Percentiles rank a stretch among this genome's conserved stretches.
phyloP scores from a whole-genome alignment of 1,284 basidiomycete species.

The Mycosarcoma maydis region DNA sequence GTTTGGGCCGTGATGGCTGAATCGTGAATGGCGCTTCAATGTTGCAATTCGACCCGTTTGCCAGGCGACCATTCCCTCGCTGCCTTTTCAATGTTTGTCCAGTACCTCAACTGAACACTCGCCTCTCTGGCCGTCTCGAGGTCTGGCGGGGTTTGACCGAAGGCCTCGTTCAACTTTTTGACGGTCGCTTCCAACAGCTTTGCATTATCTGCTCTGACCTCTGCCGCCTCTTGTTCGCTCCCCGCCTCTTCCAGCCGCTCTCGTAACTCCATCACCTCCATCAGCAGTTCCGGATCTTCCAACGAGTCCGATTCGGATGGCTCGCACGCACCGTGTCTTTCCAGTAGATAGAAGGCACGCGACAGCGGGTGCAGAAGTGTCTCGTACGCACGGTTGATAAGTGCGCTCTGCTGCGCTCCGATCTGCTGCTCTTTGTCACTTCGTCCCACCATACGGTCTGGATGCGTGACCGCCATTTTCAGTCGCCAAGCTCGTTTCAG shows the following conservation, averaged over 20 bases:
- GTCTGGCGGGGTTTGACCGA: conserved; percentile 40
- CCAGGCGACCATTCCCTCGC: conserved; percentile 62
- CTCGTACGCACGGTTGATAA: conserved; percentile 65
- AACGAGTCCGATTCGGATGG: conserved; percentile 55
- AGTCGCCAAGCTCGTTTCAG: conserved; percentile 60
- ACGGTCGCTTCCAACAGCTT: conserved; percentile 40
- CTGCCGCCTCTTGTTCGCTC: conserved; percentile 51
- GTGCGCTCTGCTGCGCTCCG: conserved; percentile 59
- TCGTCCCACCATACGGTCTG: conserved; percentile 59
- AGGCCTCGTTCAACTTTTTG: conserved; percentile 43
- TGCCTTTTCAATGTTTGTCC: conserved; percentile 64
- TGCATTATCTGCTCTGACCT: conserved; percentile 46
- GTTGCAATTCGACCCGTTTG: conserved; percentile 56
- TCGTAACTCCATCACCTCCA: conserved; percentile 64
- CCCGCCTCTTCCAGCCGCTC: conserved; percentile 58
- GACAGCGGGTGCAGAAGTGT: conserved; percentile 58
- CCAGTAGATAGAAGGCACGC: conserved; percentile 57
- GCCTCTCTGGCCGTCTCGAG: conserved; percentile 41
- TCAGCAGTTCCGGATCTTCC: conserved; percentile 60
- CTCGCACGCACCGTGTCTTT: conserved; percentile 31
- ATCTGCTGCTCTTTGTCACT: conserved; percentile 57
- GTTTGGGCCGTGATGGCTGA: too few relatives aligned
- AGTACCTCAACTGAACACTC: conserved; percentile 61
- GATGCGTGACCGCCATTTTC: conserved; percentile 60
- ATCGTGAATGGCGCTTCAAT: conserved; percentile 40